Conservation (phyloP, 257 asterid species). For the Mitragyna speciosa region DNA sequence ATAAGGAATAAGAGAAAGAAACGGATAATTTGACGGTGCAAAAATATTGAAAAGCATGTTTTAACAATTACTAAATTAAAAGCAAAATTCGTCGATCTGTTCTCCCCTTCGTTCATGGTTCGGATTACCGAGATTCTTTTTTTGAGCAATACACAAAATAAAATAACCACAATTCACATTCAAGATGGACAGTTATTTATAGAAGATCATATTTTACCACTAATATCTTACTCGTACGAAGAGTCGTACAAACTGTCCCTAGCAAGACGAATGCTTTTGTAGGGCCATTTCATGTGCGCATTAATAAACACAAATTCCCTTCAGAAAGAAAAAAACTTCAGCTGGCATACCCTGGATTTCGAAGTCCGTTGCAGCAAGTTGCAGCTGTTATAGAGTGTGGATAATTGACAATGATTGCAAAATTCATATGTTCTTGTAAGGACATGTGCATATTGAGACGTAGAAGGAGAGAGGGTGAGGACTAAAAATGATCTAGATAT, state of each 20-base stretch:
- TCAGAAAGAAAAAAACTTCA: background rate
- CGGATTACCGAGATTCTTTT: background rate
- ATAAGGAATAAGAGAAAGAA: background rate
- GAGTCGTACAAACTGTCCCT: background rate
- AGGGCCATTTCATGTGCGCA: background rate
- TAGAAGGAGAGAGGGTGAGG: background rate
- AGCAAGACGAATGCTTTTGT: background rate
- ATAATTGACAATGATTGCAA: slow-evolving; percentile 1
- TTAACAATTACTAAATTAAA: background rate
- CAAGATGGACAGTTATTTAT: background rate
- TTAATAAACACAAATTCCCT: background rate
- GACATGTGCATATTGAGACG: slow-evolving; percentile 1
- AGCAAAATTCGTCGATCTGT: background rate
- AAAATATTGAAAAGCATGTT: background rate
- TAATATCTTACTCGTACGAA: background rate
- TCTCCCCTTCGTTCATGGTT: background rate
- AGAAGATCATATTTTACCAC: background rate
- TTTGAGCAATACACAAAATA: background rate
- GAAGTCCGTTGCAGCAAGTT: background rate
- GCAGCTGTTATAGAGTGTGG: background rate
- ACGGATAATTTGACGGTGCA: background rate
- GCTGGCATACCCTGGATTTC: background rate
- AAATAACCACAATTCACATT: too few relatives aligned
- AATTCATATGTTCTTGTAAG: slow-evolving; percentile 7
- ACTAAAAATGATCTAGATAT: background rate